A percentile compares a stretch with the other conserved stretches of the same genome.
Evolutionary conservation across 805 yeast genomes (phyloP).

Genomic region (Candida cerambycidarum): DNA sequence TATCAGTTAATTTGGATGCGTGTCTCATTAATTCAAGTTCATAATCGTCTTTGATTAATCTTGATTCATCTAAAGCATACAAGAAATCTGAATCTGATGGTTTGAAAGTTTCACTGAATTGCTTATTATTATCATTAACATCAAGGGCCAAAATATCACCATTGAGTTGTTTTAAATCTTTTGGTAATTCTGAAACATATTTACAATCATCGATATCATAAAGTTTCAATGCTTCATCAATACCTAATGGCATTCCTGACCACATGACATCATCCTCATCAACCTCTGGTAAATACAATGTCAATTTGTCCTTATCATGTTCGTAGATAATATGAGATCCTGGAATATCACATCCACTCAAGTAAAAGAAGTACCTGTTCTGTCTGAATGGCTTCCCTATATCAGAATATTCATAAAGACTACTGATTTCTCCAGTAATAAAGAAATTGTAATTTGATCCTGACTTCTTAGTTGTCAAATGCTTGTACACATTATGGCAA

Average conservation of each 20-base stretch:
- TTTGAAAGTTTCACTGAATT: conserved; percentile 36
- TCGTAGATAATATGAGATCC: conserved; percentile 70
- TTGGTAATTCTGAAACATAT: conserved; percentile 53
- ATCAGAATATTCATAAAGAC: conserved; percentile 74
- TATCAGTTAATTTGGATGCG: conserved; percentile 84
- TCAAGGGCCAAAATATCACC: conserved; percentile 52
- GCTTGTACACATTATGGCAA: conserved; percentile 52
- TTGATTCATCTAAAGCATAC: conserved; percentile 82
- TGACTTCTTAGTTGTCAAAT: conserved; percentile 29
- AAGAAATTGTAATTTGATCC: conserved; percentile 40
- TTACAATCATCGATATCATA: conserved; percentile 84
- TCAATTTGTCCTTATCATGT: conserved; percentile 52
- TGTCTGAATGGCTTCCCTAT: conserved; percentile 79
- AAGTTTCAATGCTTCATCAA: conserved; percentile 59
- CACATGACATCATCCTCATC: conserved; percentile 93
- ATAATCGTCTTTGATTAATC: conserved; percentile 79
- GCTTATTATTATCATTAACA: conserved; percentile 44
- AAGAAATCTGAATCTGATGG: conserved; percentile 48
- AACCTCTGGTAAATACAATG: conserved; percentile 76
- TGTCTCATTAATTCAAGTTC: conserved; percentile 75
- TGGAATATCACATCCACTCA: conserved; percentile 80
- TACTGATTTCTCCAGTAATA: conserved; percentile 59
- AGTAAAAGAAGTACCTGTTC: conserved; percentile 84
- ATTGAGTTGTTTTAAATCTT: conserved; percentile 28
- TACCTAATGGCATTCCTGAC: conserved; percentile 83